Evolutionary conservation across 352 stramenopile genomes (phyloP).

Genomic region (Globisporangium carolinianum): DNA sequence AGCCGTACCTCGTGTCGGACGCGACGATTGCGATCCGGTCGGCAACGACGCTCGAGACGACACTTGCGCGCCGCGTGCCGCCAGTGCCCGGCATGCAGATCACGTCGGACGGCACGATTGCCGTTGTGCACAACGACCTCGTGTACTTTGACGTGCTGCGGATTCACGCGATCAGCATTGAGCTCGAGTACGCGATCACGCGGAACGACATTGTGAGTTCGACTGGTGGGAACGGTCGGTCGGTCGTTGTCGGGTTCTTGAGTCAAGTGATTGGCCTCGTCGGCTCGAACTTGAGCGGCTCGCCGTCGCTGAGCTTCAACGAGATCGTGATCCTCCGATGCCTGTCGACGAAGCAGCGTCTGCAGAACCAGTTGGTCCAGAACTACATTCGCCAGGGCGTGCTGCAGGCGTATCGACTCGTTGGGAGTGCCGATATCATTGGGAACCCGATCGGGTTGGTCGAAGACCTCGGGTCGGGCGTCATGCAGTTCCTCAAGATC

Average conservation of each 20-base stretch:
- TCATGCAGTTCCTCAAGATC: slow-evolving; percentile 85
- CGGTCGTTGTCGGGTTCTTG: slow-evolving; percentile 71
- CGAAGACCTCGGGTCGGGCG: slow-evolving; percentile 78
- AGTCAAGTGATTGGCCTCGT: slow-evolving; percentile 79
- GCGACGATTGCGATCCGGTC: slow-evolving; percentile 51
- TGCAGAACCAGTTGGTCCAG: slow-evolving; percentile 74
- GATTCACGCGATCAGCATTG: slow-evolving; percentile 61
- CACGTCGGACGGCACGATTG: slow-evolving; percentile 56
- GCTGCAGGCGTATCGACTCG: slow-evolving; percentile 75
- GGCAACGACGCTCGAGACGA: slow-evolving; percentile 47
- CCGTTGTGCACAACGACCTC: slow-evolving; percentile 38
- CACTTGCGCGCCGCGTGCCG: slow-evolving; percentile 51
- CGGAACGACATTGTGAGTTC: slow-evolving; percentile 76
- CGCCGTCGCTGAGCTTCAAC: slow-evolving; percentile 77
- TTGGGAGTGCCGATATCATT: slow-evolving; percentile 83
- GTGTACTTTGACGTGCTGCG: slow-evolving; percentile 80
- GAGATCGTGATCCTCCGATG: slow-evolving; percentile 81
- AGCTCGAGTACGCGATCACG: slow-evolving; percentile 82
- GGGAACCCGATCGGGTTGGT: slow-evolving; percentile 84
- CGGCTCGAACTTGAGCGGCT: slow-evolving; percentile 80
- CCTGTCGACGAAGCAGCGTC: slow-evolving; percentile 72
- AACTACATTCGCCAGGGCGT: slow-evolving; percentile 82
- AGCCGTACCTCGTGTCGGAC: slow-evolving; percentile 73
- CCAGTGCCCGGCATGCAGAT: slow-evolving; percentile 48
- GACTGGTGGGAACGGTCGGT: slow-evolving; percentile 51